Evolutionary conservation across 768 basidiomycete species (phyloP), one percentile per base, ranked within the genome.

Genomic region (Agaricus sinodeliciosus): DNA sequence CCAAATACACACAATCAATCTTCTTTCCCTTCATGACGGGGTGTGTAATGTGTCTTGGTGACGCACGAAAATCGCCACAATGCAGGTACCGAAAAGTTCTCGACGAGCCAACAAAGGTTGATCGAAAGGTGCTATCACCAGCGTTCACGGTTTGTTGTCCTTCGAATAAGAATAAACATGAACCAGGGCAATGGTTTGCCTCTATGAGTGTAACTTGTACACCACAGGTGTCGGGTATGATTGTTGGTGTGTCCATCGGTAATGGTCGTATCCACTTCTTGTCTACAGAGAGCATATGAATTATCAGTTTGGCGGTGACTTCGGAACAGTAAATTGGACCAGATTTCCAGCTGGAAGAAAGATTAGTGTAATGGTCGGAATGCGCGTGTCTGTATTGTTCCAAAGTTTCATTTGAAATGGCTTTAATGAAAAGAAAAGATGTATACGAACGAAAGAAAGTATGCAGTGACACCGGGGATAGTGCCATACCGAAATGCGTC

Each of bases 171-270:
- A 97, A 98, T 22, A 99, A 72, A 54, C 85, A 91, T 2, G 94
- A 96, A 3, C 96, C 96, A 4, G 96, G 96, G 66, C 95, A 97
- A 63, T 98, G 96, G 65, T 99, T 98, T 9, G 95, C 96, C 62
- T 96, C 91, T n/a, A 99, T 92, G 37, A 94, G 80, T 1, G 93
- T 97, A 4, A 97, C 94, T 35, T 70, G 73, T 34, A 97, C 90
- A 2, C 94, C 94, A 25, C 82, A 81, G 0, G 92, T 91, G 58
- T 89, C 69, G 0, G 95, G 91, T 51, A 96, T 76, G 31, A 81
- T 64, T 0, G 81, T 85, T 0, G 91, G 78, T 0, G 72, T 71
- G 65, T 96, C 81, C 78, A 93, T 81, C 1, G 92, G 89, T 3
- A 98, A 73, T 4, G 92, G 82, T 60, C 87, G 78, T 0, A 99